These are phyloP conservation scores for Eucalyptus marginata DNA, from an alignment of 345 rosid species.

Conservation along the genomic window DNA sequence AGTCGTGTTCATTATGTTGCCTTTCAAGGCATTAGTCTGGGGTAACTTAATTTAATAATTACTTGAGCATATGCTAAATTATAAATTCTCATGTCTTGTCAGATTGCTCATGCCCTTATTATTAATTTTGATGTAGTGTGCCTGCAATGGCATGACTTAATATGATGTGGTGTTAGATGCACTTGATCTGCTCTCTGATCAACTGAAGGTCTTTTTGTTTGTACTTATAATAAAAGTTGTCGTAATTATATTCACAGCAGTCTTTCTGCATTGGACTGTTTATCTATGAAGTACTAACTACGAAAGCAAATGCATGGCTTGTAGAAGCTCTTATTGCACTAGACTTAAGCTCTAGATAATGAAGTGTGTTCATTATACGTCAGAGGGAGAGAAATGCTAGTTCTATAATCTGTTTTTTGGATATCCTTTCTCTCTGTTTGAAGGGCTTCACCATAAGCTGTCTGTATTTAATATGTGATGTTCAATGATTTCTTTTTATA, in stretches of 20 bases:
- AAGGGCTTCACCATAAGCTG: background rate
- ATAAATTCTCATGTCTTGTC: background rate
- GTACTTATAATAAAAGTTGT: background rate
- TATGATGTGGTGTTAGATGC: background rate
- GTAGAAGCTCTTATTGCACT: background rate
- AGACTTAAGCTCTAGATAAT: background rate
- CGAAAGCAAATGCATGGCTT: background rate
- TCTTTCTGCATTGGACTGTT: background rate
- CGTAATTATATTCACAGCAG: background rate
- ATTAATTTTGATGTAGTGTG: background rate
- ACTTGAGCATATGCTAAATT: background rate
- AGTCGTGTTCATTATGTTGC: background rate
- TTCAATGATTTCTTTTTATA: background rate
- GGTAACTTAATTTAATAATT: background rate
- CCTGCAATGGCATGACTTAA: background rate
- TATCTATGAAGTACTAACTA: background rate
- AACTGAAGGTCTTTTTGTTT: background rate
- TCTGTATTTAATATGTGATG: background rate
- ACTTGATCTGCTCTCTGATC: background rate
- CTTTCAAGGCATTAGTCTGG: background rate
- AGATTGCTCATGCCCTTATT: background rate
- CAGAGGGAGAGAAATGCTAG: background rate
- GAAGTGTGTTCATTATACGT: background rate
- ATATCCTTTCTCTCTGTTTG: background rate
- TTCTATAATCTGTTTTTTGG: background rate